Conservation (phyloP, 805 yeast genomes). For the Candida nanaspora region DNA sequence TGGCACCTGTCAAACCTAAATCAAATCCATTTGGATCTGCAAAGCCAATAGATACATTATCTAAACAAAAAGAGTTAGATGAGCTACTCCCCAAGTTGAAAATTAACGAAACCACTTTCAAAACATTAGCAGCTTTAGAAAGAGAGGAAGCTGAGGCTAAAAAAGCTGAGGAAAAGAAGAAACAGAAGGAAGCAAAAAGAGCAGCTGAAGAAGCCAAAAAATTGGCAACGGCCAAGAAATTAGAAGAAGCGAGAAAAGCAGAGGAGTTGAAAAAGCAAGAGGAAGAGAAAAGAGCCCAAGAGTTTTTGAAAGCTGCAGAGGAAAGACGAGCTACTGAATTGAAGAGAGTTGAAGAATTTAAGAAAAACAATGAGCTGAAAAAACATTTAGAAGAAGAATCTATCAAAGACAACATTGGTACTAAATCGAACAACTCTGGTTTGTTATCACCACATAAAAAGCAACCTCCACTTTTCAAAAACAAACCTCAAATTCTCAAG, state of each 20-base stretch:
- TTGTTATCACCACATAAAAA: background rate
- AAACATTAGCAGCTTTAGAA: constrained; percentile 20
- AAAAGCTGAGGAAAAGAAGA: constrained; percentile 1
- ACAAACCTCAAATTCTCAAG: background rate
- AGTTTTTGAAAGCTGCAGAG: background rate
- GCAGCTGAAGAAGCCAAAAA: background rate
- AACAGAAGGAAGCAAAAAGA: background rate
- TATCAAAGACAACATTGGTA: background rate
- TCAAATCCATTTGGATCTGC: constrained; percentile 77
- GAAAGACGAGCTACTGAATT: background rate
- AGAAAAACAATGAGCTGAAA: background rate
- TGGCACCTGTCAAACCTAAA: constrained; percentile 28
- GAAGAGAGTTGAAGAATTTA: background rate
- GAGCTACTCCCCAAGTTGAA: constrained; percentile 33
- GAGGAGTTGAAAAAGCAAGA: background rate
- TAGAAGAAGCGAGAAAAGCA: constrained; percentile 2
- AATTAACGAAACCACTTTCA: constrained; percentile 37
- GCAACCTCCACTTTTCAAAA: background rate
- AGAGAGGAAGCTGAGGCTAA: constrained; percentile 7
- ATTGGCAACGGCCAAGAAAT: too few species aligned
- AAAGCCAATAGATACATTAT: constrained; percentile 72
- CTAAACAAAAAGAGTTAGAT: constrained; percentile 60
- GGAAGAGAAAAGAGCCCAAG: background rate
- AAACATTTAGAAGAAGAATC: background rate
- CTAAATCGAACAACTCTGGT: background rate